Evolutionary conservation across 306 rosid genomes (phyloP).

Genomic region (Pterocarpus santalinus): DNA sequence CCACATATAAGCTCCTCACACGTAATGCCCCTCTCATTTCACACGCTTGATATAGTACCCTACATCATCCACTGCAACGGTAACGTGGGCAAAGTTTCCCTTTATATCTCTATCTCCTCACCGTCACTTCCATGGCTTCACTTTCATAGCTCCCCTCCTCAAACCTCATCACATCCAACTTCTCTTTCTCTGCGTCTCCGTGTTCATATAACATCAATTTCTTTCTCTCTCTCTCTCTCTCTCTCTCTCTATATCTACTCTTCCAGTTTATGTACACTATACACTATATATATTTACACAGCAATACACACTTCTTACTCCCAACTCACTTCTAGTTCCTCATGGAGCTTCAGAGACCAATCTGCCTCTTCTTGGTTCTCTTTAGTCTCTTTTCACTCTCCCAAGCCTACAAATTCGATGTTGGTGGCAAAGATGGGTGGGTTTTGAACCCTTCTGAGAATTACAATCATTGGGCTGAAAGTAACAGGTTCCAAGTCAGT

Average conservation of each 20-base stretch:
- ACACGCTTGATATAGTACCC: constrained; percentile 42
- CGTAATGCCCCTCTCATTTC: constrained; percentile 3
- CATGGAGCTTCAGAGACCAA: constrained; percentile 57
- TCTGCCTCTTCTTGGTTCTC: constrained; percentile 41
- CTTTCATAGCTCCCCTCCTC: not conserved
- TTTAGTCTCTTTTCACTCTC: constrained; percentile 47
- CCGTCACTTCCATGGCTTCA: not conserved
- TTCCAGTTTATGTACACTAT: not conserved
- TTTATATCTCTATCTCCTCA: not conserved
- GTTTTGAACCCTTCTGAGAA: constrained; percentile 68
- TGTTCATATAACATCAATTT: not conserved
- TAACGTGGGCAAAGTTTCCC: not conserved
- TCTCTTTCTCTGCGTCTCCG: not conserved
- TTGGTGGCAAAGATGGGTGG: constrained; percentile 86
- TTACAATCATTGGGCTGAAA: constrained; percentile 66
- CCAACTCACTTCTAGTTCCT: not conserved
- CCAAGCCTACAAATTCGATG: constrained; percentile 59
- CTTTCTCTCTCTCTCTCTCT: not conserved
- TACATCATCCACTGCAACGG: not conserved
- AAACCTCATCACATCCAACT: not conserved
- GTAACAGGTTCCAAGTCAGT: constrained; percentile 68
- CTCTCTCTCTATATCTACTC: not conserved
- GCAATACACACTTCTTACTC: not conserved
- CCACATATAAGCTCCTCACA: constrained; percentile 38
- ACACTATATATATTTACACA: not conserved